These are phyloP conservation scores for Apophysomyces elegans DNA, from an alignment of 371 early-diverging fungal species.

Conservation along the genomic window DNA sequence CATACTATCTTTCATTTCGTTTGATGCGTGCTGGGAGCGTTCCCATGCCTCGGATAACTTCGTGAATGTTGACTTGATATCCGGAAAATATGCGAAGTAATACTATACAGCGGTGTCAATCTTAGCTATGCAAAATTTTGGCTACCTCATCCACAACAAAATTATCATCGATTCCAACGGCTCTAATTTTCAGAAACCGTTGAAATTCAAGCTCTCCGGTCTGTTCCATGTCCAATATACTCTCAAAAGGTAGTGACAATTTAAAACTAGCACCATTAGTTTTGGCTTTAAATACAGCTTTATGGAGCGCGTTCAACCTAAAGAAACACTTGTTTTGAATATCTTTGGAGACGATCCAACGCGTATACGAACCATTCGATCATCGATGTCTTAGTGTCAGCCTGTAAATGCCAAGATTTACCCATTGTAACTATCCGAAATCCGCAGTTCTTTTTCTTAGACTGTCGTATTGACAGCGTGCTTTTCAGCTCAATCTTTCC, in stretches of 20 bases:
- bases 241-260: constrained; percentile 59
- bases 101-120: constrained; percentile 45
- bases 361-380: constrained; percentile 56
- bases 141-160: constrained; percentile 72
- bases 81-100: constrained; percentile 71
- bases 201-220: constrained; percentile 62
- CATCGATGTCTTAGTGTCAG: constrained; percentile 56
- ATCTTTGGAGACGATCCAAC: not conserved
- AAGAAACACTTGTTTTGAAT: not conserved
- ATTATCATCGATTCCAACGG: constrained; percentile 63
- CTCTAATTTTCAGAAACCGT: constrained; percentile 62
- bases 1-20: not conserved
- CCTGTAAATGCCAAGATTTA: constrained; percentile 58
- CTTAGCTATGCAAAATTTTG: not conserved
- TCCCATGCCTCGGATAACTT: constrained; percentile 39
- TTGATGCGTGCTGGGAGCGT: constrained; percentile 19
- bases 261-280: constrained; percentile 69
- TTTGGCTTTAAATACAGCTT: constrained; percentile 66
- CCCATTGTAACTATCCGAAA: constrained; percentile 62
- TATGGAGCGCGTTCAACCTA: constrained; percentile 64
- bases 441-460: constrained; percentile 52
- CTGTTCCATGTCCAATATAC: constrained; percentile 64
- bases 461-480: constrained; percentile 55
- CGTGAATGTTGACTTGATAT: constrained; percentile 49
- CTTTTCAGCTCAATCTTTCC: constrained; percentile 73